Conservation (phyloP, 2,329 filamentous ascomycete species). For the Penicillium sp. region DNA sequence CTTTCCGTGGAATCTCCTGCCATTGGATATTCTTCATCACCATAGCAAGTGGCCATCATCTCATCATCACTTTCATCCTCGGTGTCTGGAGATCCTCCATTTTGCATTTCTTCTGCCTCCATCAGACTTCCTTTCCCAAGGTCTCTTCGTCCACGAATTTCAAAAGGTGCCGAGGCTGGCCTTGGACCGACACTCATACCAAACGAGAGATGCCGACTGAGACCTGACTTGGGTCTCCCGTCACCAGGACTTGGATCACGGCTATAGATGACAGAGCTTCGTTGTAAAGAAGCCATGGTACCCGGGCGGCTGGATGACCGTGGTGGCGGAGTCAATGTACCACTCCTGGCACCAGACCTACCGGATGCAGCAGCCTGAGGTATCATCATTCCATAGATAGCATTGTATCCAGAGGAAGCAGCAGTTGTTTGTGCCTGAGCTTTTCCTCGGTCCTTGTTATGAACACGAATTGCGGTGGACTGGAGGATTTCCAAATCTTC, state of each 20-base stretch:
- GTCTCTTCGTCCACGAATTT: conserved; percentile 39
- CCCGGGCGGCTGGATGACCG: conserved; percentile 47
- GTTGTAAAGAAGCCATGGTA: conserved; percentile 45
- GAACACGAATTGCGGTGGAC: conserved; percentile 63
- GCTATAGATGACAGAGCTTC: conserved; percentile 49
- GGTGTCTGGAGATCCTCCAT: conserved; percentile 38
- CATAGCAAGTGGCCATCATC: conserved; percentile 44
- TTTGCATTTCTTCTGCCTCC: conserved; percentile 40
- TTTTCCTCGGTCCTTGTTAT: conserved; percentile 52
- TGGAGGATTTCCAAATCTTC: conserved; percentile 69
- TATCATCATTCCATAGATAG: conserved; percentile 48
- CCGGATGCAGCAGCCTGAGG: conserved; percentile 29
- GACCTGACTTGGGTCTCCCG: conserved; percentile 38
- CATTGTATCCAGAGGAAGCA: conserved; percentile 51
- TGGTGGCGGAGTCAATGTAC: conserved; percentile 36
- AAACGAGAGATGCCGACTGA: conserved; percentile 47
- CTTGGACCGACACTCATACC: conserved; percentile 38
- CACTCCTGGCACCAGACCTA: conserved; percentile 31
- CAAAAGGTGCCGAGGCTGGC: conserved; percentile 47
- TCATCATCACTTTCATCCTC: conserved; percentile 48
- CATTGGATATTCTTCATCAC: conserved; percentile 49
- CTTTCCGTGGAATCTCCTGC: conserved; percentile 43
- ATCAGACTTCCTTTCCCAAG: conserved; percentile 33
- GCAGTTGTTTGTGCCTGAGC: conserved; percentile 38
- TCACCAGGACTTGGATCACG: conserved; percentile 45